Percentiles rank a stretch among this genome's conserved stretches.
phyloP scores from a whole-genome alignment of 208 protist species.

The Leishmania aethiopica region DNA sequence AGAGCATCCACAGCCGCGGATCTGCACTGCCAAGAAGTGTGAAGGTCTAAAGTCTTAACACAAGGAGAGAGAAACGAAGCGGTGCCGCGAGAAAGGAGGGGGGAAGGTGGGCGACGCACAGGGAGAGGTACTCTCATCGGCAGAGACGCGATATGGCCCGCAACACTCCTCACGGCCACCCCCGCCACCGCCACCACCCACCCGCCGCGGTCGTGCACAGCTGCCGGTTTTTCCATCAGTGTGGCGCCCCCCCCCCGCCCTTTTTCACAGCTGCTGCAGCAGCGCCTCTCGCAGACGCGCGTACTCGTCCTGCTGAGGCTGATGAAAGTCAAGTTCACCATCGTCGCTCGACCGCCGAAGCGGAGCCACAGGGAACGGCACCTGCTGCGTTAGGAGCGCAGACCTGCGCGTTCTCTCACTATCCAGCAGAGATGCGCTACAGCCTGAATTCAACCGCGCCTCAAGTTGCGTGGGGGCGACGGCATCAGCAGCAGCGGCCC shows the following conservation, averaged over 20 bases:
- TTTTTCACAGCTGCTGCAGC: conserved; percentile 25
- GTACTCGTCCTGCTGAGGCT: conserved; percentile 12
- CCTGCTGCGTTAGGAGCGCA: not conserved
- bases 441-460: not conserved
- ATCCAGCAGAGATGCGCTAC: not conserved
- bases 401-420: not conserved
- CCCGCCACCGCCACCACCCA: too few species aligned
- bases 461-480: not conserved
- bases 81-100: not conserved
- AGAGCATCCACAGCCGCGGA: not conserved
- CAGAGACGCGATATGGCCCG: not conserved
- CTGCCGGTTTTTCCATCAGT: not conserved
- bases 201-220: not conserved
- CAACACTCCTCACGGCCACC: not conserved
- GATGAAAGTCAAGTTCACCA: not conserved
- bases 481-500: not conserved
- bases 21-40: not conserved
- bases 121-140: not conserved
- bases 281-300: conserved; percentile 29
- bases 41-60: not conserved
- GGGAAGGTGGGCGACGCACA: not conserved
- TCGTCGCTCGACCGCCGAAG: not conserved
- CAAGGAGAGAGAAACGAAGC: not conserved
- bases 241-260: not conserved
- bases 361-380: not conserved